Evolutionary conservation across 495 filamentous ascomycete genomes (phyloP), one percentile per base, ranked within the genome.

Genomic region (Penicillium crystallinum): DNA sequence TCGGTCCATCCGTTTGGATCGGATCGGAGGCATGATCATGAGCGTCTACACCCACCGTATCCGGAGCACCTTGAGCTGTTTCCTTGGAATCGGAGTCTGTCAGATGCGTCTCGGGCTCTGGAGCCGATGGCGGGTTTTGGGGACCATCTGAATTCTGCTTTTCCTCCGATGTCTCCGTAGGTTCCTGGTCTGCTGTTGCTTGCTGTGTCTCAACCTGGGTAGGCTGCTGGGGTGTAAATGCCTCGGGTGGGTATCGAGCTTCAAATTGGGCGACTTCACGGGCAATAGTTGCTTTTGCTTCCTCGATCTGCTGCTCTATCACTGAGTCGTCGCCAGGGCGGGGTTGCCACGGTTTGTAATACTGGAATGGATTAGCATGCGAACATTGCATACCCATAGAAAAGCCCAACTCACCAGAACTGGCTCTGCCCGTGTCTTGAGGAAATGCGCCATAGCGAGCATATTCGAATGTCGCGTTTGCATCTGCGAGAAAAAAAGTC

Each of bases 291-390:
- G 69, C 72, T 58, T 84, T 68, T 23, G 79, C 76, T 50, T 82
- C 80, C 30, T 77, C 62, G 33, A 85, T 71, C 55, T 89, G 86
- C 12, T 73, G 66, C 46, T 72, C 71, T 66, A 89, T 86, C 33
- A 70, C 74, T 9, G 73, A 78, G 50, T 85, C 82, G 52, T 89
- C 81, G 15, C 76, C 76, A 4, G 77, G 67, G 25, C 80, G 78
- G 45, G 87, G 72, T 61, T 91, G 82, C 86, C 88, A 96, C 6
- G 93, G 93, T 44, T 86, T 85, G 68, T 96, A 98, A 67, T 84
- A 92, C 92, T 97, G 59, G 3, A 36, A 72, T 56, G 45, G 22
- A 22, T 59, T 53, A 59, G 48, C 40, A 2, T 46, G 41, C 12
- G 49, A 8, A 11, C 14, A 11, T 35, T 17, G 12, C 14, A 10